Base-by-base conservation (phyloP, 1,139 yeast species). In the Hanseniaspora sp. region DNA sequence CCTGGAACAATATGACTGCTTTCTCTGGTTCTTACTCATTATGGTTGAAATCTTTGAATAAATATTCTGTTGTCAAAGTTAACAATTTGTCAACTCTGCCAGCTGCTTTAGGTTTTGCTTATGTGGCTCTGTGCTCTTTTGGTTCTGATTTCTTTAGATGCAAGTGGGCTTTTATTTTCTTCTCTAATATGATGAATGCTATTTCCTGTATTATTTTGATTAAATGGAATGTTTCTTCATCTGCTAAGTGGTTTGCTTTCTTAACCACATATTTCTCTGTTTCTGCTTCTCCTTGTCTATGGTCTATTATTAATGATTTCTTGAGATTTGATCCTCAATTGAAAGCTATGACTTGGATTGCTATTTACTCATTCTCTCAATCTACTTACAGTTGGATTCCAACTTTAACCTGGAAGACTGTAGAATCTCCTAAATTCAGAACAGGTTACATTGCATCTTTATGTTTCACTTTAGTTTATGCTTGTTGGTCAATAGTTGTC, bases 361-460 rank as follows among this genome's bases (percentile, higher is more conserved):
- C 68, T 4, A 66, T 67, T 38, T 69, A 68, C 57, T 64, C 70
- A 11, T 57, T 69, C 46, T 64, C 71, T 5, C 69, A 67, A 56
- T 68, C 70, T 6, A 66, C 69, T 1, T 59, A 66, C 51, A 70
- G 71, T 8, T 67, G 71, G 71, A 63, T 68, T 43, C 68, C 69
- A 11, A 59, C 63, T 18, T 62, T 76, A 40, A 79, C 79, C 2
- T 81, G 83, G 74, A 75, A 72, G 54, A 80, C 85, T 0, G 71
- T 68, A 1, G 80, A 78, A 38, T 72, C 78, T 1, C 85, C 83
- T 28, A 64, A 74, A 51, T 79, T 68, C 60, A 68, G 68, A 52
- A 74, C 71, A 52, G 84, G 84, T 53, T 80, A 71, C 62, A 64
- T 72, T 1, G 78, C 74, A 55, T 75, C 83, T 38, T 77, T 83